phyloP scores from a whole-genome alignment of 2,329 filamentous ascomycete genomes.

The Myotisia sp. region DNA sequence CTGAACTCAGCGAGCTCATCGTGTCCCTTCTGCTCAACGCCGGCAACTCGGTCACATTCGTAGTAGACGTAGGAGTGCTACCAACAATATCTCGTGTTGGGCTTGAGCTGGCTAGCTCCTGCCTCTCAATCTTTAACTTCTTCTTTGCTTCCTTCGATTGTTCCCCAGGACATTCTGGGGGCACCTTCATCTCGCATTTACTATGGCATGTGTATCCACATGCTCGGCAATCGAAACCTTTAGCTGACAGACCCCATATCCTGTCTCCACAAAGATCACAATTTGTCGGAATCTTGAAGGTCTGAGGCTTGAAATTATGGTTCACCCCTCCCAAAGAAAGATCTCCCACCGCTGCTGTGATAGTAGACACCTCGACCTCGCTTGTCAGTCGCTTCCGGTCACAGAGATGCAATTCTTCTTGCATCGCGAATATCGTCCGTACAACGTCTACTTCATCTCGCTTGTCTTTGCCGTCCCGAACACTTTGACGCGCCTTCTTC shows the following conservation, averaged over 20 bases:
- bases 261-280: slow-evolving; percentile 93
- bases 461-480: slow-evolving; percentile 73
- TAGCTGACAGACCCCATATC: slow-evolving; percentile 93
- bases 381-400: slow-evolving; percentile 74
- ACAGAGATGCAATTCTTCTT: slow-evolving; percentile 70
- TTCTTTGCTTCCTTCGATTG: slow-evolving; percentile 90
- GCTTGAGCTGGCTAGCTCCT: slow-evolving; percentile 57
- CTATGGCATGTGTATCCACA: slow-evolving; percentile 97
- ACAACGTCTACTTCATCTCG: slow-evolving; percentile 80
- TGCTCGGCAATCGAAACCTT: slow-evolving; percentile 89
- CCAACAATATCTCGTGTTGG: slow-evolving; percentile 21
- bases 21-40: slow-evolving; percentile 67
- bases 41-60: slow-evolving; percentile 45
- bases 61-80: slow-evolving; percentile 18
- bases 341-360: slow-evolving; percentile 82
- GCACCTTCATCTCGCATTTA: slow-evolving; percentile 98
- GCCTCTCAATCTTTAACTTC: slow-evolving; percentile 74
- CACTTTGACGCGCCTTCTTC: slow-evolving; percentile 57
- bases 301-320: slow-evolving; percentile 97
- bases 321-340: slow-evolving; percentile 83
- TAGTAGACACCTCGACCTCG: slow-evolving; percentile 85
- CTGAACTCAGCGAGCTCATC: slow-evolving; percentile 78
- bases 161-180: slow-evolving; percentile 87
- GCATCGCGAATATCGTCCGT: slow-evolving; percentile 64
- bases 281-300: slow-evolving; percentile 97